phyloP scores from a whole-genome alignment of 1,284 basidiomycete species.

The Papiliotrema fonsecae region DNA sequence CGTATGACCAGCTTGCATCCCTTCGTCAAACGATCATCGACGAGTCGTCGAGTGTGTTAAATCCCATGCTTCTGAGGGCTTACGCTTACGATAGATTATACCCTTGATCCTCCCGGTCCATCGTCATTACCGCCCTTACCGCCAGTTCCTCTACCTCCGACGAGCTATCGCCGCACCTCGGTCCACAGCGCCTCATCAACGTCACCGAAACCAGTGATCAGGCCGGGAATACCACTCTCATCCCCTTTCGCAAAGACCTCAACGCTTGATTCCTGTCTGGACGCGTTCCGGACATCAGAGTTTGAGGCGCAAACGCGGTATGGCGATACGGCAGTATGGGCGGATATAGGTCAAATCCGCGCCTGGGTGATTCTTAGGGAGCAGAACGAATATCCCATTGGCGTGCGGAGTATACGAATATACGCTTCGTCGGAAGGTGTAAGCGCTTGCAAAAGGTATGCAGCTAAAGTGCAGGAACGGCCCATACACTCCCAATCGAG shows the following conservation, averaged over 20 bases:
- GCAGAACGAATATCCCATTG: not conserved
- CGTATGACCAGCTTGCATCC: not conserved
- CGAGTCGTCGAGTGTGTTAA: not conserved
- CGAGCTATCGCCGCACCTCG: not conserved
- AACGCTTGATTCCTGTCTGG: not conserved
- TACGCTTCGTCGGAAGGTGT: not conserved
- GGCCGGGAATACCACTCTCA: not conserved
- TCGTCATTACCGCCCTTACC: conserved; percentile 8
- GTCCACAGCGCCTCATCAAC: not conserved
- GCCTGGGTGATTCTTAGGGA: not conserved
- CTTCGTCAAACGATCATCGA: conserved; percentile 2
- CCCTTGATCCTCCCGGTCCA: conserved; percentile 5
- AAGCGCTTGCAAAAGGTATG: not conserved
- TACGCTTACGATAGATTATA: conserved; percentile 3
- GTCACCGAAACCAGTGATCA: not conserved
- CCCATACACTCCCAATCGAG: conserved; percentile 8
- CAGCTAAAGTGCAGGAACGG: not conserved
- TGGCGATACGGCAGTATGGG: conserved; percentile 1
- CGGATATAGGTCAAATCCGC: not conserved
- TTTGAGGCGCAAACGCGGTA: not conserved
- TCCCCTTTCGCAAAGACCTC: not conserved
- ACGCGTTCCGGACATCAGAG: not conserved
- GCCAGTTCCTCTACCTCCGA: conserved; percentile 8
- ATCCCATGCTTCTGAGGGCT: not conserved
- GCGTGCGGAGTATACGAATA: not conserved